Percentiles rank a stretch among this genome's conserved stretches.
These are phyloP conservation scores for Chlamydomonas incerta DNA, from an alignment of 139 green algal genomes.

Conservation along the genomic window DNA sequence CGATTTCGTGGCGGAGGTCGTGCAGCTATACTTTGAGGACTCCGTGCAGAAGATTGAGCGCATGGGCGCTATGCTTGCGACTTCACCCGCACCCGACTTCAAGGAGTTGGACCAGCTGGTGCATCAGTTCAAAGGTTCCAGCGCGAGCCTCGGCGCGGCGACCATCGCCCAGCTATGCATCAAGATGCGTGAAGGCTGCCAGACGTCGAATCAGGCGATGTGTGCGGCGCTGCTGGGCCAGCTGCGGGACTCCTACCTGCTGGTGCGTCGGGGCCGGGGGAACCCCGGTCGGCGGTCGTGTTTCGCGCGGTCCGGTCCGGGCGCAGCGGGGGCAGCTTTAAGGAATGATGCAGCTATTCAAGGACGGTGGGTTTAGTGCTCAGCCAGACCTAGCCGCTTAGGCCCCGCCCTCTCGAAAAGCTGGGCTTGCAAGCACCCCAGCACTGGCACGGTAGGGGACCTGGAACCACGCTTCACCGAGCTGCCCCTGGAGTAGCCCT, in stretches of 20 bases:
- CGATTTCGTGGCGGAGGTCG: conserved; percentile 84
- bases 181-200: conserved; percentile 75
- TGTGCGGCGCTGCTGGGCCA: conserved; percentile 44
- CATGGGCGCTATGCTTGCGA: conserved; percentile 61
- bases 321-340: no score
- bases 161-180: conserved; percentile 74
- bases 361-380: no score
- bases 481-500: no score
- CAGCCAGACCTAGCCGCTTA: no score
- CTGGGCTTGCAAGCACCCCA: no score
- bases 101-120: conserved; percentile 78
- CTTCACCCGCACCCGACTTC: conserved; percentile 52
- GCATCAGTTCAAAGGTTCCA: conserved; percentile 92
- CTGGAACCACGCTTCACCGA: no score
- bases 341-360: no score
- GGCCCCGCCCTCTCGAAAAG: no score
- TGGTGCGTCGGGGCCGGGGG: not conserved
- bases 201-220: conserved; percentile 39
- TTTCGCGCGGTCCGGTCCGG: no score
- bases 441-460: no score
- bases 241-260: conserved; percentile 27
- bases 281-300: no score
- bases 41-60: conserved; percentile 71
- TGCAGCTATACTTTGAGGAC: conserved; percentile 89
- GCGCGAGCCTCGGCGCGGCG: conserved; percentile 74